Evolutionary conservation across 139 green algal species (phyloP), one percentile per base, ranked within the genome.

Genomic region (Asterochloris erici): DNA sequence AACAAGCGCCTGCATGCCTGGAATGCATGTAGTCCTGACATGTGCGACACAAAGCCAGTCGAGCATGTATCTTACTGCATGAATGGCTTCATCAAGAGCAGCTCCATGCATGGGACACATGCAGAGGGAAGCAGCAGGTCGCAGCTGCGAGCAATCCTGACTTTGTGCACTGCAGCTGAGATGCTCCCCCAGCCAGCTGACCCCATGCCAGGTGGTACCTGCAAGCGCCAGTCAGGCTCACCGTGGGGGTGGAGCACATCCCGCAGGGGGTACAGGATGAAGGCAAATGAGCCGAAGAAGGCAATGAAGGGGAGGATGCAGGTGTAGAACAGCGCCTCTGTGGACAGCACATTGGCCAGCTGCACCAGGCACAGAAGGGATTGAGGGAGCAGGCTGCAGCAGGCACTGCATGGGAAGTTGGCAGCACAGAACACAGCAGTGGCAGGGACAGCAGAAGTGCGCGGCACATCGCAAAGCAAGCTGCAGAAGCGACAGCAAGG

Each of bases 251-350:
- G 97, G 68, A 99, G 89, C 15, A 88, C 79, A 21, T 98, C 93
- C 54, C 90, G 87, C 87, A 98, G 86, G 47, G 97, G 97, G 93
- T 99, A 99, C 81, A 99, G 85, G 60, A 99, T 47, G 74, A 97
- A 98, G 2, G 97, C 97, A 85, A 99, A 99, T 47, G 90, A 84
- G 61, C 91, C 94, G 85, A 99, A 99, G 93, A 99, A 99, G 82
- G 88, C 83, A 81, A 99, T 97, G 94, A 99, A 99, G 76, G 97
- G 97, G 85, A 99, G 90, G 88, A 99, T 98, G 93, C 92, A 96
- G n/a, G 94, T 93, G 90, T 99, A 99, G 92, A 99, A 99, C 79
- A 99, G 90, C 60, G 86, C 71, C 87, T 99, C 93, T 63, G 82
- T 91, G 71, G 84, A 93, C 85, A 99, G 85, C 28, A 95, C 82